Conservation (phyloP, 2,329 filamentous ascomycete genomes). For the Colletotrichum godetiae region DNA sequence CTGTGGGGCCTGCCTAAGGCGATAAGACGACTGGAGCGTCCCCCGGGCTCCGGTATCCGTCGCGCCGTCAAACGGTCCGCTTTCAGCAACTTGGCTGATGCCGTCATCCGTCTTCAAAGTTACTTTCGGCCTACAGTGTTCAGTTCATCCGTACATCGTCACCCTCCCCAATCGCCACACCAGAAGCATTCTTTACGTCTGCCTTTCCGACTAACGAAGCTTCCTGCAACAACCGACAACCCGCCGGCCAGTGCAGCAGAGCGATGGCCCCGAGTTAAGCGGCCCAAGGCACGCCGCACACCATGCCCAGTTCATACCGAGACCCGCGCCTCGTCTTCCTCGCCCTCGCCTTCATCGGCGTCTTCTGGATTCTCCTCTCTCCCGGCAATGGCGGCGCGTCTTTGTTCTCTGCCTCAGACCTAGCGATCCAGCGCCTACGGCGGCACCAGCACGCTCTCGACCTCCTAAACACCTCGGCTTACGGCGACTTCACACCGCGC, state of each 20-base stretch:
- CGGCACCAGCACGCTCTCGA: slow-evolving; percentile 63
- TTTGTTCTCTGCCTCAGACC: slow-evolving; percentile 48
- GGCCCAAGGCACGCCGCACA: slow-evolving; percentile 39
- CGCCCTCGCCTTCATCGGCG: slow-evolving; percentile 53
- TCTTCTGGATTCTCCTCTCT: slow-evolving; percentile 57
- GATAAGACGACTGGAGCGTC: not conserved
- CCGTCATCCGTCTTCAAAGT: slow-evolving; percentile 14
- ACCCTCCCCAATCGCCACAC: not conserved
- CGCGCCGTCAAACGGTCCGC: slow-evolving; percentile 5
- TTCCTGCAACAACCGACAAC: not conserved
- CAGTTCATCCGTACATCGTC: not conserved
- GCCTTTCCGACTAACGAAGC: not conserved
- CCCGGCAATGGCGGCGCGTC: slow-evolving; percentile 41
- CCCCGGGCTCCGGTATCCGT: slow-evolving; percentile 5
- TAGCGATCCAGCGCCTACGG: slow-evolving; percentile 53
- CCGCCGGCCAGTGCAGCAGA: slow-evolving; percentile 6
- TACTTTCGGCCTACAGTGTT: not conserved
- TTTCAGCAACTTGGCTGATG: slow-evolving; percentile 16
- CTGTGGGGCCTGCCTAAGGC: not conserved
- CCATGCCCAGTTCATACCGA: slow-evolving; percentile 55
- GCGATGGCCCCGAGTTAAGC: slow-evolving; percentile 25
- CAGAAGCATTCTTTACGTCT: not conserved
- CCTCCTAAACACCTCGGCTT: slow-evolving; percentile 66
- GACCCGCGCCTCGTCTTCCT: slow-evolving; percentile 48
- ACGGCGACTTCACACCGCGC: slow-evolving; percentile 70